Evolutionary conservation across 148 eudicot genomes (phyloP), one percentile per base, ranked within the genome.

Genomic region (Drosera capensis): DNA sequence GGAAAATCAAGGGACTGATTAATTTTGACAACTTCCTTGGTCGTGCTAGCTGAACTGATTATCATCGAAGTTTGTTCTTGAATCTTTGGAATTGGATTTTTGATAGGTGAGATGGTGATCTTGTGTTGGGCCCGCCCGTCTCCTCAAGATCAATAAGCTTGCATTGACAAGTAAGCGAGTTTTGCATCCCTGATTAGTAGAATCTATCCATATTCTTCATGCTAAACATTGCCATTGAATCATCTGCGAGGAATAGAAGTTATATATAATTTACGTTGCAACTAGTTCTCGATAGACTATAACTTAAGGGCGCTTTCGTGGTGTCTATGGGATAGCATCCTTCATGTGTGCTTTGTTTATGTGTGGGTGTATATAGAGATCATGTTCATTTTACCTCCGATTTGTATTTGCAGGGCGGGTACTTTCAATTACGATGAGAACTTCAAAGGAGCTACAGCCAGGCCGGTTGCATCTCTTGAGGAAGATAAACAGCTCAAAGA

Each of bases 91-190:
- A n/a, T n/a, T n/a, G n/a, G n/a, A n/a, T n/a, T n/a, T n/a, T n/a
- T n/a, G n/a, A n/a, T n/a, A 11, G 38, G 38, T 49, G 40, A 55
- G 47, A 86, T 86, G 94, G 62, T 74, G 55, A 76, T 82, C 68
- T 51, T 82, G 34, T 41, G 72, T 45, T 82, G 88, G 94, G 49
- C 50, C 58, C 88, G 87, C 17, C 96, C 96, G 25, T 69, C 94
- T 48, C 68, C 51, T 18, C 36, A 79, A 55, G 77, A 79, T 13
- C 96, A 86, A 53, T 82, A 76, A 43, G 59, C 68, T 21, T 82
- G 88, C 68, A 54, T 82, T 42, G 56, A 65, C 19, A 86, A 74
- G 96, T 86, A 66, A 65, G 37, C 44, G 14, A 34, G 3, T 43
- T 15, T 16, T 52, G 44, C 39, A n/a, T 25, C 25, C 29, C 13